phyloP scores from a whole-genome alignment of 2,329 filamentous ascomycete genomes.

The Pseudogymnoascus sp. region DNA sequence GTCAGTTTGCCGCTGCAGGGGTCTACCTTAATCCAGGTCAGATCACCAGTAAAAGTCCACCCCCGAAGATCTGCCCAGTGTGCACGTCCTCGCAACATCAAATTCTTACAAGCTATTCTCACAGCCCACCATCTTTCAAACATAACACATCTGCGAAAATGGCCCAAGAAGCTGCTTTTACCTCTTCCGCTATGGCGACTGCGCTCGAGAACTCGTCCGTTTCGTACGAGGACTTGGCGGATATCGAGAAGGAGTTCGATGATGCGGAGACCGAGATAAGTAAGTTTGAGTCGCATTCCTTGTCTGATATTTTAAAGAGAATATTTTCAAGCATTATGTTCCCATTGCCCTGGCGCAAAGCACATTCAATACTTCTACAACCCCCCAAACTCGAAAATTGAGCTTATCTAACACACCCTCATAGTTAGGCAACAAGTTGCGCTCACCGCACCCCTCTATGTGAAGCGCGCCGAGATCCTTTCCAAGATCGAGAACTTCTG shows the following conservation, averaged over 20 bases:
- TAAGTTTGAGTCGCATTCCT: constrained; percentile 40
- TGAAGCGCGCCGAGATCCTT: constrained; percentile 64
- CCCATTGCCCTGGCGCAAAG: not conserved
- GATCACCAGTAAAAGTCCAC: constrained; percentile 1
- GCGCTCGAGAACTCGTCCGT: constrained; percentile 38
- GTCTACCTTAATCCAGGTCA: constrained; percentile 3
- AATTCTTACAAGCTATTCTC: constrained; percentile 4
- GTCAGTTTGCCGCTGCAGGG: not conserved
- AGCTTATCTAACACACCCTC: constrained; percentile 12
- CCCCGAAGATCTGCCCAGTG: not conserved
- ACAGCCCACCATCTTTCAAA: constrained; percentile 1
- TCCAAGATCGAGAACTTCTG: constrained; percentile 80
- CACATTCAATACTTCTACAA: not conserved
- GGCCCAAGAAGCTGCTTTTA: not conserved
- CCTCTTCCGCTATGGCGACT: constrained; percentile 12
- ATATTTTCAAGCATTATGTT: not conserved
- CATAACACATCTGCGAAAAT: not conserved
- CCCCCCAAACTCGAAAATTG: not conserved
- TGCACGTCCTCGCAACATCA: constrained; percentile 6
- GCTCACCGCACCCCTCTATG: constrained; percentile 63
- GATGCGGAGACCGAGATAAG: constrained; percentile 75
- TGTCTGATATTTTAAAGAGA: not conserved
- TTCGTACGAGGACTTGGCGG: constrained; percentile 68
- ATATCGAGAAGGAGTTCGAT: constrained; percentile 77
- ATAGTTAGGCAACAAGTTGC: constrained; percentile 66